Conservation (phyloP, 1,139 yeast species). For the Pichiaceae sp. region DNA sequence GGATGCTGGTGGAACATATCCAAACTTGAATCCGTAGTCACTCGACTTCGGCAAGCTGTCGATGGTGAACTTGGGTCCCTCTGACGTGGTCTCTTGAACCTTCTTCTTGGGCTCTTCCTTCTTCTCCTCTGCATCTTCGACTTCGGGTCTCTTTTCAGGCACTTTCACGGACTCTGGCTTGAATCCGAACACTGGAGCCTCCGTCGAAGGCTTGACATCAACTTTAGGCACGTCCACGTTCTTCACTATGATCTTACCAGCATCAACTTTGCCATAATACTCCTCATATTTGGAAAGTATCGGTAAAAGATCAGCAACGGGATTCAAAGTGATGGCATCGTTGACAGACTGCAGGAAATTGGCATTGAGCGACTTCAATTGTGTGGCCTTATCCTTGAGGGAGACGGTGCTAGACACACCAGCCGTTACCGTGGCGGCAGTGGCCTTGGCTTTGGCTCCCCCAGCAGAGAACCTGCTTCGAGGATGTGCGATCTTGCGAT, state of each 20-base stretch:
- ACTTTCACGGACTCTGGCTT: background rate
- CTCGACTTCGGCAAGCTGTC: constrained; percentile 41
- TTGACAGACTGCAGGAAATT: constrained; percentile 48
- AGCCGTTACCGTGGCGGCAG: background rate
- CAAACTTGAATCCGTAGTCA: constrained; percentile 52
- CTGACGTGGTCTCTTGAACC: constrained; percentile 20
- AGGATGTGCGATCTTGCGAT: constrained; percentile 36
- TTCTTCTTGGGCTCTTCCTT: constrained; percentile 28
- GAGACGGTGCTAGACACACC: constrained; percentile 5
- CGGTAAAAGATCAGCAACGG: constrained; percentile 50
- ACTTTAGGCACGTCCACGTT: constrained; percentile 16
- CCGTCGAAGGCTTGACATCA: constrained; percentile 11
- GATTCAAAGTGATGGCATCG: constrained; percentile 33
- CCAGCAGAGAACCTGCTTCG: background rate
- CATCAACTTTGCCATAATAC: constrained; percentile 38
- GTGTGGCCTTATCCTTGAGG: constrained; percentile 26
- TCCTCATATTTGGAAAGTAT: constrained; percentile 52
- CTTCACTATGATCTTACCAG: constrained; percentile 17
- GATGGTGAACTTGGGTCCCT: constrained; percentile 61
- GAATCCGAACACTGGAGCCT: constrained; percentile 3
- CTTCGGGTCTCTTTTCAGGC: constrained; percentile 1
- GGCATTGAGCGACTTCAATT: constrained; percentile 61
- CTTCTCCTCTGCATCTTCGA: constrained; percentile 23
- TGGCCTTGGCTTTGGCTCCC: background rate
- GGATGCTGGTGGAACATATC: constrained; percentile 35